Evolutionary conservation across 2,329 filamentous ascomycete species (phyloP), one percentile per base, ranked within the genome.

Genomic region (Mariannaea elegans): DNA sequence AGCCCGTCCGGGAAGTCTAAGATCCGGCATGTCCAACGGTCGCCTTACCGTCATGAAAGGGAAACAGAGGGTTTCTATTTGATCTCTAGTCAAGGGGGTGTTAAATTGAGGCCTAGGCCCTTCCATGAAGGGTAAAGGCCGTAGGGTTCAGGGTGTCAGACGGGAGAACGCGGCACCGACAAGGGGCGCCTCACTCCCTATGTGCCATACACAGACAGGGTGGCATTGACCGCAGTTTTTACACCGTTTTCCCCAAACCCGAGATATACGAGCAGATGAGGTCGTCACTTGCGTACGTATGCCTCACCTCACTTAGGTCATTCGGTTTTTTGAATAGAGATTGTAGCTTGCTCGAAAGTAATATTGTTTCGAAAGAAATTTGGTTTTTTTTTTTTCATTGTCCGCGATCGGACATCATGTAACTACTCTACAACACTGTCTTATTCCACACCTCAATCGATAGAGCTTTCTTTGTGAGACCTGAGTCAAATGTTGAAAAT

Each of bases 141-240:
- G 56, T 24, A 21, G 32, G 13, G 51, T n/a, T 36, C 41, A 14
- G 39, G 36, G 49, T 57, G 68, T 70, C 65, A 70, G 68, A 66
- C 68, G 68, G 68, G 50, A 50, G 54, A 67, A 69, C 64, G 48
- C 50, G 50, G 49, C 38, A 61, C 66, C 68, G 68, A 56, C 9
- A 31, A 38, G 41, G 48, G 47, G 39, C 24, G 39, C 48, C 16
- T 14, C 32, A 29, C 46, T 53, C 49, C 50, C 53, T 31, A 46
- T 31, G 31, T 16, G 21, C 16, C 16, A 14, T 31, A 42, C 41
- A n/a, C 21, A 16, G 19, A 32, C 45, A 44, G 53, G 51, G 16
- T 36, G 29, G 31, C 13, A 34, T 9, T 56, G 42, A 44, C 14
- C n/a, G 38, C 21, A 23, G 9, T 14, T 24, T 41, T 19, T 27